phyloP scores from a whole-genome alignment of 1,284 basidiomycete genomes.

The Ganoderma resinaceum region DNA sequence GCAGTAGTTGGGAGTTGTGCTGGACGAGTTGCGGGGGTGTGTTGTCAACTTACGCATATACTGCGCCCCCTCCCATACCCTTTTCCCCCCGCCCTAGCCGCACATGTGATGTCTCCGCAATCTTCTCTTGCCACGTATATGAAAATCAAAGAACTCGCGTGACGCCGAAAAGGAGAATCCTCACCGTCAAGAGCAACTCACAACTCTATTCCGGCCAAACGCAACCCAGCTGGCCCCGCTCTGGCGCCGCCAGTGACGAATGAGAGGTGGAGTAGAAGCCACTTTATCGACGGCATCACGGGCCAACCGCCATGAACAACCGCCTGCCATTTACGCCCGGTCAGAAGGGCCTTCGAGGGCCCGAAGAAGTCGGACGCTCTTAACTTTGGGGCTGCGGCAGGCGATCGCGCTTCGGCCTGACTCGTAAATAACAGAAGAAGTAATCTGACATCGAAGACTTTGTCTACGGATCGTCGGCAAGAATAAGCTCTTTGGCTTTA shows the following conservation, averaged over 20 bases:
- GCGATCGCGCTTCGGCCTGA: background rate
- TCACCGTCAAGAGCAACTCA: background rate
- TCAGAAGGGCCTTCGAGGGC: background rate
- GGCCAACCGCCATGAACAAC: background rate
- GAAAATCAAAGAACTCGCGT: background rate
- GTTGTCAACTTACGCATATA: background rate
- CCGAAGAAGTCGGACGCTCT: background rate
- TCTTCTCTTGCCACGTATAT: too few relatives aligned
- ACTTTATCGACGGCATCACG: background rate
- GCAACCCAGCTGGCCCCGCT: background rate
- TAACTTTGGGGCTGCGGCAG: background rate
- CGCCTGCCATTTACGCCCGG: background rate
- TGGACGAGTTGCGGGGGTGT: background rate
- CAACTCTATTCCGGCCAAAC: background rate
- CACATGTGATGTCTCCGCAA: background rate
- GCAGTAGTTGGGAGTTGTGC: background rate
- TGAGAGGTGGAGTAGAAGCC: background rate
- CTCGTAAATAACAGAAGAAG: background rate
- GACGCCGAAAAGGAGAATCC: background rate
- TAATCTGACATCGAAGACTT: background rate
- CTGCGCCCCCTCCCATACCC: too few relatives aligned
- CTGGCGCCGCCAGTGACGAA: background rate
- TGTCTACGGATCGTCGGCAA: background rate
- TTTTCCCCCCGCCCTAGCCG: background rate
- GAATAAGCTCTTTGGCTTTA: conserved; percentile 14